phyloP scores from a whole-genome alignment of 2,329 filamentous ascomycete genomes.

The Sodiomyces alkalinus region DNA sequence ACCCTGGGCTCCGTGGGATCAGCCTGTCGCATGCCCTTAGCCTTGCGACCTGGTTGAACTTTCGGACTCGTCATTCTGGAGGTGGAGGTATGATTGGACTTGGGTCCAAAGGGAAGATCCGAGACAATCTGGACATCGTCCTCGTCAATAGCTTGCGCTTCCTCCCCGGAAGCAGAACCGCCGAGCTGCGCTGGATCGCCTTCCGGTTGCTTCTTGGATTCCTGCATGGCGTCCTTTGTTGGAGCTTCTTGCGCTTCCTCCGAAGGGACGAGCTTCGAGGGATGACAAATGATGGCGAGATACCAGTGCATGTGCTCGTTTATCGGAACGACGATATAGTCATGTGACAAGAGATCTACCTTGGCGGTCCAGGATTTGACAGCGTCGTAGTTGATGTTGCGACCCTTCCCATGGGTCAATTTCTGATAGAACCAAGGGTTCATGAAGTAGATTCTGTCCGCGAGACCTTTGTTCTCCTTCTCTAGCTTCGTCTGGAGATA shows the following conservation, averaged over 20 bases:
- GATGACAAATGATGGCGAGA: conserved; percentile 85
- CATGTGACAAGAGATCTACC: conserved; percentile 69
- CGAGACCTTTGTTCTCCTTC: conserved; percentile 34
- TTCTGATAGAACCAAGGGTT: conserved; percentile 85
- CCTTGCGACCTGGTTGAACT: background rate
- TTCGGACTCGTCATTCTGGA: background rate
- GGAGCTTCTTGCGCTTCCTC: conserved; percentile 3
- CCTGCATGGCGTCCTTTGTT: background rate
- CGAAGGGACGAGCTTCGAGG: conserved; percentile 42
- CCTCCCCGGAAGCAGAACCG: conserved; percentile 3
- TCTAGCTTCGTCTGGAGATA: conserved; percentile 51
- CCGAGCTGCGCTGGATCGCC: conserved; percentile 1
- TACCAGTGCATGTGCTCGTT: conserved; percentile 88
- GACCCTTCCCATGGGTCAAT: conserved; percentile 45
- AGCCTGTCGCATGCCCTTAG: conserved; percentile 7
- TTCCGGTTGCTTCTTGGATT: background rate
- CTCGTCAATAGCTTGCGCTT: background rate
- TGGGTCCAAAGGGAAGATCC: background rate
- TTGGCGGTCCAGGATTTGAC: conserved; percentile 81
- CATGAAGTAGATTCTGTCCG: conserved; percentile 66
- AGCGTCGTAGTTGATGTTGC: conserved; percentile 63
- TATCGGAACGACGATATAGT: conserved; percentile 85
- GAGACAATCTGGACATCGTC: background rate
- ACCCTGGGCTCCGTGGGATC: conserved; percentile 49
- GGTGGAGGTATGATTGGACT: no score